phyloP scores from a whole-genome alignment of 768 basidiomycete genomes.

The Podaxis pistillaris region DNA sequence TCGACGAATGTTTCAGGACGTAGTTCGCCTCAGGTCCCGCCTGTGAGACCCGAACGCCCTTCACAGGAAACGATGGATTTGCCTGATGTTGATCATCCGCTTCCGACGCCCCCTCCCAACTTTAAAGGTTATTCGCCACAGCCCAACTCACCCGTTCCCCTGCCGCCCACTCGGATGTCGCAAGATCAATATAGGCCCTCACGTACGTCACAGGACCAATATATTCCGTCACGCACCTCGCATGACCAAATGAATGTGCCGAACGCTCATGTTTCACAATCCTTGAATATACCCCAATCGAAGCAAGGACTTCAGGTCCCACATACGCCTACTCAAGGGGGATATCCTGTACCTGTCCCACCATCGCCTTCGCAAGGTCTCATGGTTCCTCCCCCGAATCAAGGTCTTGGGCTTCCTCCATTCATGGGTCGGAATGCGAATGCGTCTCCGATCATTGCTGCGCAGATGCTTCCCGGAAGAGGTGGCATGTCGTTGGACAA shows the following conservation, averaged over 20 bases:
- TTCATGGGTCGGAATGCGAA: slow-evolving; percentile 17
- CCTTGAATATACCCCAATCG: slow-evolving; percentile 10
- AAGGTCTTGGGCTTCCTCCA: slow-evolving; percentile 1
- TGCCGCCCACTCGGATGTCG: slow-evolving; percentile 7
- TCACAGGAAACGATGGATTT: slow-evolving; percentile 37
- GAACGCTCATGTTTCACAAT: background rate
- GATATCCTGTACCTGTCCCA: slow-evolving; percentile 12
- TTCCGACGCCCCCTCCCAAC: slow-evolving; percentile 22
- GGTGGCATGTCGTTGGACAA: slow-evolving; percentile 37
- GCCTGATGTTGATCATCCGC: slow-evolving; percentile 30
- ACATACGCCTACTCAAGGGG: background rate
- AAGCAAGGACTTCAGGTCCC: slow-evolving; percentile 10
- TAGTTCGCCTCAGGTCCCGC: slow-evolving; percentile 33
- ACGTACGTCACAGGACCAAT: slow-evolving; percentile 25
- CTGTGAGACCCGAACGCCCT: slow-evolving; percentile 35
- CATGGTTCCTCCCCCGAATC: slow-evolving; percentile 5
- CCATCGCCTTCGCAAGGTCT: slow-evolving; percentile 2
- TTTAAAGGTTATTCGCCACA: slow-evolving; percentile 28
- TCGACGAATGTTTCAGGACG: slow-evolving; percentile 26
- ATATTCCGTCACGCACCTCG: background rate
- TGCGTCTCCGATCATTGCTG: slow-evolving; percentile 37
- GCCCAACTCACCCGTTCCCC: slow-evolving; percentile 5
- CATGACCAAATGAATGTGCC: slow-evolving; percentile 1
- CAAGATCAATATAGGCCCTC: slow-evolving; percentile 11
- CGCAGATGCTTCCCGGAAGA: slow-evolving; percentile 38